These are phyloP conservation scores for Lipomyces sp. DNA, from an alignment of 805 yeast genomes.

Conservation along the genomic window DNA sequence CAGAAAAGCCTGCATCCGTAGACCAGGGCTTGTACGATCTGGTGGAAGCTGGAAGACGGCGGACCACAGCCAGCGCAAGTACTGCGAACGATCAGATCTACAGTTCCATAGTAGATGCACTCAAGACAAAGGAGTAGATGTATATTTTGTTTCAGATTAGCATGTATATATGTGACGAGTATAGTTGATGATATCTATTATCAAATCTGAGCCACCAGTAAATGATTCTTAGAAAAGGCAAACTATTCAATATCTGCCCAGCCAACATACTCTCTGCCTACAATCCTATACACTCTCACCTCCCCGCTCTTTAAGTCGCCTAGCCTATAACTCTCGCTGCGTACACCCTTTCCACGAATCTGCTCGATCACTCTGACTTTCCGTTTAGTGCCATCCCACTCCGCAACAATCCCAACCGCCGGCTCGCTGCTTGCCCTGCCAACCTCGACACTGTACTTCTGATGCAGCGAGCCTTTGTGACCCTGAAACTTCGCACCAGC, in stretches of 20 bases:
- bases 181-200: too few relatives aligned
- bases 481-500: slow-evolving; percentile 65
- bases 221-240: too few relatives aligned
- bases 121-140: too few relatives aligned
- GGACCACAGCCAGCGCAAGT: too few relatives aligned
- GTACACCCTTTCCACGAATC: slow-evolving; percentile 50
- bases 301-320: slow-evolving; percentile 75
- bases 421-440: slow-evolving; percentile 48
- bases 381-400: slow-evolving; percentile 67
- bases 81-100: too few relatives aligned
- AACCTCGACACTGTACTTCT: slow-evolving; percentile 54
- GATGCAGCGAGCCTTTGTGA: slow-evolving; percentile 53
- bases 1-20: too few relatives aligned
- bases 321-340: slow-evolving; percentile 60
- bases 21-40: too few relatives aligned
- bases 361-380: slow-evolving; percentile 39
- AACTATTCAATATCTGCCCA: slow-evolving; percentile 47
- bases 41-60: too few relatives aligned
- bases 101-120: too few relatives aligned
- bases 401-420: slow-evolving; percentile 49
- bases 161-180: too few relatives aligned
- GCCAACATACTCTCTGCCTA: slow-evolving; percentile 67
- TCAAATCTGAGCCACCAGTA: too few relatives aligned
- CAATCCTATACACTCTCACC: slow-evolving; percentile 72
- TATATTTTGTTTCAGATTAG: too few relatives aligned